A percentile compares a stretch with the other conserved stretches of the same genome.
Conservation (phyloP, 73 alveolate species). For the Symbiodinium natans region DNA sequence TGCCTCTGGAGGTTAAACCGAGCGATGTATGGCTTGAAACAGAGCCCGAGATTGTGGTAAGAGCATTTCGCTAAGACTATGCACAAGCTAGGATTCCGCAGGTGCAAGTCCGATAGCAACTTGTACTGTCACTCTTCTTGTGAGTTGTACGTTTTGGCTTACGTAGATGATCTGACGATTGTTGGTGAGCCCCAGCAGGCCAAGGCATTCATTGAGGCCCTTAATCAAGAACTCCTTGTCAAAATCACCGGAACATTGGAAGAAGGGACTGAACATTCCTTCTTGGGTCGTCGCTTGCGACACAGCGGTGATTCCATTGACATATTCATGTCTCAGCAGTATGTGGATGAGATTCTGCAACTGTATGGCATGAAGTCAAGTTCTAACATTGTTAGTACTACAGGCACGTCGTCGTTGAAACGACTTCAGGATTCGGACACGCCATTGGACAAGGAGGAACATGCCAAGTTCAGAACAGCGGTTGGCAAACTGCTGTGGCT, state of each 20-base stretch:
- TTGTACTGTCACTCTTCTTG: neutral
- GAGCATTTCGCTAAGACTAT: neutral
- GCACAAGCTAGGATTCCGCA: neutral
- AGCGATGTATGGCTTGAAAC: neutral
- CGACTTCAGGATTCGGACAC: neutral
- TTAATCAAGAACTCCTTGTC: neutral
- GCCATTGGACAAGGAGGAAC: neutral
- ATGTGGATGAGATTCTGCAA: neutral
- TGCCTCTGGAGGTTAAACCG: neutral
- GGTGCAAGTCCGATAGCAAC: neutral
- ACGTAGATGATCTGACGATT: neutral
- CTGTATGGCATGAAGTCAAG: neutral
- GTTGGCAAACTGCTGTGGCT: neutral
- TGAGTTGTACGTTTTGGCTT: neutral
- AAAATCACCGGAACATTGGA: neutral
- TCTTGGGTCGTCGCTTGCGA: neutral
- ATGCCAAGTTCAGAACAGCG: neutral
- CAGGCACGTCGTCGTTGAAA: neutral
- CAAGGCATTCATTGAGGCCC: neutral
- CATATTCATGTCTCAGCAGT: neutral
- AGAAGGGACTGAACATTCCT: neutral
- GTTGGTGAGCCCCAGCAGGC: neutral
- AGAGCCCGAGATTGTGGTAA: neutral
- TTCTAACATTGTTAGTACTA: neutral
- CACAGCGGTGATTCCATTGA: neutral